Evolutionary conservation across 1,284 basidiomycete genomes (phyloP).

Genomic region (Ganoderma multipileum): DNA sequence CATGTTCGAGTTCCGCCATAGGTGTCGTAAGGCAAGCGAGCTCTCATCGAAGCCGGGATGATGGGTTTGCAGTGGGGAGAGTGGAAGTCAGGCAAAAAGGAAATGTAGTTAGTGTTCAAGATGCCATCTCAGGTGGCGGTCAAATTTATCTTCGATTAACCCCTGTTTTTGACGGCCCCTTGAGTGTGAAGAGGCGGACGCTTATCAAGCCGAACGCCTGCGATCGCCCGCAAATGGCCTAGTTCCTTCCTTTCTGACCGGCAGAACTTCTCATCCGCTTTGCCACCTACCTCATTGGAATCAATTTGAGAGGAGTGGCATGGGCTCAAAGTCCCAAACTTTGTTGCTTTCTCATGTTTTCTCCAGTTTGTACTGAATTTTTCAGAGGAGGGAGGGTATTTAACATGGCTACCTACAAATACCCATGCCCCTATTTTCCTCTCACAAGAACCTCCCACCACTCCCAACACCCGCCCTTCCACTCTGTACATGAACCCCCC

Average conservation of each 20-base stretch:
- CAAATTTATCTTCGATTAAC: not conserved
- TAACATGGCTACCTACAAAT: conserved; percentile 1
- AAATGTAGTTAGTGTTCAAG: not conserved
- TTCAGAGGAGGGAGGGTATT: not conserved
- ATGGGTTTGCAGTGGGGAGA: not conserved
- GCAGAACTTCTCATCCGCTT: not conserved
- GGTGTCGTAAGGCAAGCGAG: not conserved
- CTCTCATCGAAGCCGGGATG: not conserved
- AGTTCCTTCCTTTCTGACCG: not conserved
- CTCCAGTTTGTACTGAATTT: not conserved
- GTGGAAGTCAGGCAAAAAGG: not conserved
- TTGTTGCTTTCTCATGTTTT: not conserved
- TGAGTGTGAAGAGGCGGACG: not conserved
- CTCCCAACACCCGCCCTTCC: not conserved
- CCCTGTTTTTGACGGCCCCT: not conserved
- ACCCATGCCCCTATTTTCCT: not conserved
- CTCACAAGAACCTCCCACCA: conserved; percentile 1
- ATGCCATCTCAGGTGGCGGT: not conserved
- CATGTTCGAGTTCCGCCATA: not conserved
- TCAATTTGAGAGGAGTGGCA: not conserved
- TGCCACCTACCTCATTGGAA: not conserved
- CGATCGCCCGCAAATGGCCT: not conserved
- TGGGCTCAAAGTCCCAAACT: conserved; percentile 1
- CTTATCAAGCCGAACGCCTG: not conserved
- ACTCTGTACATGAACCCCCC: conserved; percentile 2